These are phyloP conservation scores for Thraustochytrium sp. DNA, from an alignment of 352 stramenopile genomes.

Conservation along the genomic window DNA sequence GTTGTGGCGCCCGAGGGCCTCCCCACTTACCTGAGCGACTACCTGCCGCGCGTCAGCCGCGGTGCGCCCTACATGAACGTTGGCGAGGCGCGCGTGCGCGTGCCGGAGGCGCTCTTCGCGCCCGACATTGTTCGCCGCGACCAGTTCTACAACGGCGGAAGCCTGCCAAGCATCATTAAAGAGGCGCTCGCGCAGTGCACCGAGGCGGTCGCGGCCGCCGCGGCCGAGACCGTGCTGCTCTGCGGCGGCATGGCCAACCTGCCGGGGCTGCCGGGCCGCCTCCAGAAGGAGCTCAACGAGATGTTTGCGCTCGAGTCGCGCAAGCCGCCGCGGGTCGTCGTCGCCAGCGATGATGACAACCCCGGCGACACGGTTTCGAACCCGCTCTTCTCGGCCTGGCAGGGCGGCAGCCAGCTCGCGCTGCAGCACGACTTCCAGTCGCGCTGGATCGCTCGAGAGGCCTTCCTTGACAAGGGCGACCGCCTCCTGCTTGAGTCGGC, in stretches of 20 bases:
- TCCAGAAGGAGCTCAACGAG: slow-evolving; percentile 42
- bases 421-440: slow-evolving; percentile 27
- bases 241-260: slow-evolving; percentile 31
- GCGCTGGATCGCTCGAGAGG: slow-evolving; percentile 9
- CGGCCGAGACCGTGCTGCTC: slow-evolving; percentile 26
- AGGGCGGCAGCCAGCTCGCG: background rate
- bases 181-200: slow-evolving; percentile 8
- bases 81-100: slow-evolving; percentile 11
- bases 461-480: background rate
- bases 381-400: background rate
- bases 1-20: background rate
- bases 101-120: slow-evolving; percentile 38
- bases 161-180: slow-evolving; percentile 40
- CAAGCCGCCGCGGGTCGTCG: slow-evolving; percentile 12
- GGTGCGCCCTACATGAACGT: slow-evolving; percentile 21
- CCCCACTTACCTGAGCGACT: background rate
- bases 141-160: slow-evolving; percentile 43
- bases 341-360: background rate
- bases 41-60: slow-evolving; percentile 5
- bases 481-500: background rate
- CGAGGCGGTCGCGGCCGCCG: background rate
- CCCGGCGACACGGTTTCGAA: background rate
- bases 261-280: background rate
- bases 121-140: slow-evolving; percentile 33
- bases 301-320: background rate